A percentile compares a stretch with the other conserved stretches of the same genome.
Conservation (phyloP, 2,329 filamentous ascomycete genomes). For the Zymoseptoria brevis region DNA sequence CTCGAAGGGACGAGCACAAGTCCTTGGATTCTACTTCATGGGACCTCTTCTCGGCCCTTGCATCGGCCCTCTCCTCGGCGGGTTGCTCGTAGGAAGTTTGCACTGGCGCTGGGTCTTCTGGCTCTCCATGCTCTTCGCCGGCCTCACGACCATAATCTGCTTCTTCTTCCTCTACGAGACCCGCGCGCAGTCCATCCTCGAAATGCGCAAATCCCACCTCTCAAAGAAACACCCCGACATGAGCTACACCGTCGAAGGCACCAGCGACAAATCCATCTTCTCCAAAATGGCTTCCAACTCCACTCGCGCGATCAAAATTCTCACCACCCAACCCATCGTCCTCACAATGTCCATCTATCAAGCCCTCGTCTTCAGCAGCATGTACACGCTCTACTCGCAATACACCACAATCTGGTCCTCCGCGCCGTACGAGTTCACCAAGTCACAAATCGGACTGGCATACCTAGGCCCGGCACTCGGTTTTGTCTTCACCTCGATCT, state of each 20-base stretch:
- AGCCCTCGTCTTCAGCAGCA: slow-evolving; percentile 38
- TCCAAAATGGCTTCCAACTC: slow-evolving; percentile 31
- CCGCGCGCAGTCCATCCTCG: slow-evolving; percentile 34
- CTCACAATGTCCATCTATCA: slow-evolving; percentile 39
- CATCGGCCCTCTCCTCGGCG: slow-evolving; percentile 36
- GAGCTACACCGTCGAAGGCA: slow-evolving; percentile 34
- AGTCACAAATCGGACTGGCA: slow-evolving; percentile 36
- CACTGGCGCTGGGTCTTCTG: slow-evolving; percentile 43
- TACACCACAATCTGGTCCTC: slow-evolving; percentile 15
- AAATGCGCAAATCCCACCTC: slow-evolving; percentile 26
- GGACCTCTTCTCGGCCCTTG: slow-evolving; percentile 33
- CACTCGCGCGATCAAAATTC: slow-evolving; percentile 35
- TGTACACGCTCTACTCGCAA: slow-evolving; percentile 37
- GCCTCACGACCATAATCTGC: slow-evolving; percentile 32
- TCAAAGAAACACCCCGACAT: slow-evolving; percentile 29
- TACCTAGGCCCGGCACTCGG: slow-evolving; percentile 37
- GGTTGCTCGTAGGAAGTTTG: slow-evolving; percentile 35
- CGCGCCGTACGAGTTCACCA: slow-evolving; percentile 34
- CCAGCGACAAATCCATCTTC: slow-evolving; percentile 30
- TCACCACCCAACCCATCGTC: slow-evolving; percentile 36
- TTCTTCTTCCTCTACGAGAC: slow-evolving; percentile 38
- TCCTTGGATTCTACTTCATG: slow-evolving; percentile 38
- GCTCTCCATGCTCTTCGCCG: slow-evolving; percentile 34
- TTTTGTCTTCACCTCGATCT: slow-evolving; percentile 35
- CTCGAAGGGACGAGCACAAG: slow-evolving; percentile 36